Percentiles rank a stretch among this genome's conserved stretches.
phyloP scores from a whole-genome alignment of 805 yeast species.

The Blastobotrys mokoenaii region DNA sequence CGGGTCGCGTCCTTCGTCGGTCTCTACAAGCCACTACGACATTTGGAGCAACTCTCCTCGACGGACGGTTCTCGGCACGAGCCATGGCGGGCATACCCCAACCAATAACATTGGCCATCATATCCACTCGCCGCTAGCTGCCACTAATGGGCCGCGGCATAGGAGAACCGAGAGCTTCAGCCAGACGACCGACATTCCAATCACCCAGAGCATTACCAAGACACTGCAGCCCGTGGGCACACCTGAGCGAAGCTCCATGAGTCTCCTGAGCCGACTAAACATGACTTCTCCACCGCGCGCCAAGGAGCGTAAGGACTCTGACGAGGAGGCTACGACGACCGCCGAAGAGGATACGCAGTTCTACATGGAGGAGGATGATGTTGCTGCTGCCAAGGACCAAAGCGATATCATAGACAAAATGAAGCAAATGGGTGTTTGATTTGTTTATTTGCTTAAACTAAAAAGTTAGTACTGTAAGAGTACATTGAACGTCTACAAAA shows the following conservation, averaged over 20 bases:
- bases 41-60: too few relatives aligned
- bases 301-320: too few relatives aligned
- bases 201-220: too few relatives aligned
- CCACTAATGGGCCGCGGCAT: constrained; percentile 18
- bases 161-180: constrained; percentile 1
- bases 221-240: neutral
- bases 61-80: too few relatives aligned
- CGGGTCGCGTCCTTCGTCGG: constrained; percentile 5
- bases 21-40: too few relatives aligned
- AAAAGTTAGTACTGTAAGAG: too few relatives aligned
- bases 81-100: neutral
- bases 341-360: constrained; percentile 20
- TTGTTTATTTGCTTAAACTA: too few relatives aligned
- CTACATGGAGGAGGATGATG: constrained; percentile 18
- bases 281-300: too few relatives aligned
- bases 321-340: too few relatives aligned
- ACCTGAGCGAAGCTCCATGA: neutral
- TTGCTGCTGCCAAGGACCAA: neutral
- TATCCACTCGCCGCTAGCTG: neutral
- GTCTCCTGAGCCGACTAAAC: too few relatives aligned
- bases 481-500: too few relatives aligned
- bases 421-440: neutral
- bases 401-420: constrained; percentile 1
- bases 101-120: neutral
- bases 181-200: too few relatives aligned